These are phyloP conservation scores for Kockiozyma suomiensis DNA, from an alignment of 805 yeast species.

Conservation along the genomic window DNA sequence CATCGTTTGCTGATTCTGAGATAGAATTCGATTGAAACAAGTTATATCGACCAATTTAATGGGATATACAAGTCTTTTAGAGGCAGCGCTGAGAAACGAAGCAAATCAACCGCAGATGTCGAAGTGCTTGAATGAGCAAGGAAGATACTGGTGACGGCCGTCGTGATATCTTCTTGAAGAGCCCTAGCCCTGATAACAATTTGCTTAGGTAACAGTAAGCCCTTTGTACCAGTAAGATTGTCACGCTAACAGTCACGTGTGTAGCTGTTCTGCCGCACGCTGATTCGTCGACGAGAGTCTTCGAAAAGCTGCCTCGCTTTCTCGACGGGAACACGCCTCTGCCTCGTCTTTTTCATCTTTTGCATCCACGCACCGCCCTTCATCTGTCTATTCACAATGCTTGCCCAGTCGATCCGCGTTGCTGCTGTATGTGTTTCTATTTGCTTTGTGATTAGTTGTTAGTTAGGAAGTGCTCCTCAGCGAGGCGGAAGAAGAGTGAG, in stretches of 20 bases:
- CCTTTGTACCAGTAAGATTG: background rate
- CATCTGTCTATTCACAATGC: constrained; percentile 13
- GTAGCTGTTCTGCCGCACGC: background rate
- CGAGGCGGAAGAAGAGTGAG: background rate
- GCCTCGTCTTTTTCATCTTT: background rate
- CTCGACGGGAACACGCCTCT: background rate
- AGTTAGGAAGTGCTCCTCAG: too few relatives aligned
- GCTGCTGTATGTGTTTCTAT: constrained; percentile 21
- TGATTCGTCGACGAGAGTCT: background rate
- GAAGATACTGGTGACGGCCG: constrained; percentile 1
- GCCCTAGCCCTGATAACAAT: background rate
- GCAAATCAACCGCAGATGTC: constrained; percentile 9
- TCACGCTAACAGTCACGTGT: background rate
- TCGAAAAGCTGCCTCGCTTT: constrained; percentile 1
- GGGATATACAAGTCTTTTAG: background rate
- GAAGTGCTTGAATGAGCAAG: constrained; percentile 6
- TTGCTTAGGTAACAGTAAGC: background rate
- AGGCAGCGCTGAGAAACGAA: background rate
- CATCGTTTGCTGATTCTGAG: background rate
- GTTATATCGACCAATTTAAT: constrained; percentile 14
- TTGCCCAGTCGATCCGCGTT: constrained; percentile 29
- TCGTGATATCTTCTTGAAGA: background rate
- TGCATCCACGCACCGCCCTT: background rate
- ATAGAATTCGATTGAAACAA: background rate
- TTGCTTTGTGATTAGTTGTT: background rate